Evolutionary conservation across 495 filamentous ascomycete species (phyloP).

Genomic region (Penicilliopsis zonata): DNA sequence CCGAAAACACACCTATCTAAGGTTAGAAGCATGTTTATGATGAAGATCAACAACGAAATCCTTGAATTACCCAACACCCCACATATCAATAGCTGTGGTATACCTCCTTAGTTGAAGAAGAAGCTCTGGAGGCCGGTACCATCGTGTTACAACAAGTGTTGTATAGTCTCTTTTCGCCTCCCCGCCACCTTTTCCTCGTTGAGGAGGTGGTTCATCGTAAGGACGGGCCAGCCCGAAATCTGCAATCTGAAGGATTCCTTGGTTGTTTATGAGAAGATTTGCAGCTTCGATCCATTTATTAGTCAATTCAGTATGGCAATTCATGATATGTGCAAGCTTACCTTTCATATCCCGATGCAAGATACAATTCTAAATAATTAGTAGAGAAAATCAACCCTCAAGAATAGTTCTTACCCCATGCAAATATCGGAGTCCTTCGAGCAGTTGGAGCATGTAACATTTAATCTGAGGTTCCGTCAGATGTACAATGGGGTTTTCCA

Average conservation of each 20-base stretch:
- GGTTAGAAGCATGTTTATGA: slow-evolving; percentile 5
- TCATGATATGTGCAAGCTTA: no score
- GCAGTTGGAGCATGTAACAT: slow-evolving; percentile 90
- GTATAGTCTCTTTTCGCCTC: slow-evolving; percentile 87
- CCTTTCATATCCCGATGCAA: slow-evolving; percentile 96
- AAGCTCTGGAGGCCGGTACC: slow-evolving; percentile 94
- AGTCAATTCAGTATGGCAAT: slow-evolving; percentile 6
- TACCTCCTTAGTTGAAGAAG: slow-evolving; percentile 77
- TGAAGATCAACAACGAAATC: background rate
- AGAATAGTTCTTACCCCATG: slow-evolving; percentile 46
- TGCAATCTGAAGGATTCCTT: slow-evolving; percentile 87
- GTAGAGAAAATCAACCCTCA: slow-evolving; percentile 6
- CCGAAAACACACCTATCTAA: slow-evolving; percentile 76
- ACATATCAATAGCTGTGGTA: slow-evolving; percentile 94
- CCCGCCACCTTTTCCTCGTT: slow-evolving; percentile 68
- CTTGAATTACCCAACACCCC: slow-evolving; percentile 76
- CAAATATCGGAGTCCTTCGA: slow-evolving; percentile 80
- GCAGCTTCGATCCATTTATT: slow-evolving; percentile 46
- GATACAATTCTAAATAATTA: slow-evolving; percentile 50
- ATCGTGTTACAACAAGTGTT: slow-evolving; percentile 85
- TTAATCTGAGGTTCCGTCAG: slow-evolving; percentile 90
- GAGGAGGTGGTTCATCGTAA: slow-evolving; percentile 77
- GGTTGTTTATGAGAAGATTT: slow-evolving; percentile 93
- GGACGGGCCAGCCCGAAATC: slow-evolving; percentile 94
- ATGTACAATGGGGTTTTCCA: slow-evolving; percentile 83